phyloP scores from a whole-genome alignment of 2,329 filamentous ascomycete genomes.

The Botryotinia convoluta region DNA sequence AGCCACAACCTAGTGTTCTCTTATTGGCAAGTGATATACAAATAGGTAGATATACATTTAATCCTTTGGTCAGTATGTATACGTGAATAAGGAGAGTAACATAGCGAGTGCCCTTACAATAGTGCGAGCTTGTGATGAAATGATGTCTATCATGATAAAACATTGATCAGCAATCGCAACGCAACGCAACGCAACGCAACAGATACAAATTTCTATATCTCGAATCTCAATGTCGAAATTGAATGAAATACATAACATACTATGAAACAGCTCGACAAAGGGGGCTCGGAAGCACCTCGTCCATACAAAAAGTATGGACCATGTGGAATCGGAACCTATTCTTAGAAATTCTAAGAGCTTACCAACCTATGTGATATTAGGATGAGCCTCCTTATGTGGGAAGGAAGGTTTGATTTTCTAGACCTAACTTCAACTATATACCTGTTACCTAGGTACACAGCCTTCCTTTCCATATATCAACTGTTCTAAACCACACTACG shows the following conservation, averaged over 20 bases:
- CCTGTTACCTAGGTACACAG: background rate
- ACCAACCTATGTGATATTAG: background rate
- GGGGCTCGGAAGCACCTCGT: background rate
- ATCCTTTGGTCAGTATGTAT: no score
- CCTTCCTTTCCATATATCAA: background rate
- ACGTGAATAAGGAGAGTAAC: background rate
- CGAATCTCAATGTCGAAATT: background rate
- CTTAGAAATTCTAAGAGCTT: background rate
- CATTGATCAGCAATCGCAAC: no score
- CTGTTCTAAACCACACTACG: background rate
- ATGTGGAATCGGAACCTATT: background rate
- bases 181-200: background rate
- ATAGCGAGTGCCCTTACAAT: background rate
- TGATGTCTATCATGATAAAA: no score
- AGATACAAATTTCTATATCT: background rate
- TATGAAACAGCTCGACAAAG: background rate
- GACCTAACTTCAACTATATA: background rate
- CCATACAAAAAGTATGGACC: background rate
- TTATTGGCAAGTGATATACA: background rate
- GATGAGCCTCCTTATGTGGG: background rate
- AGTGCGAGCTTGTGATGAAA: background rate
- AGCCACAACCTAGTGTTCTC: background rate
- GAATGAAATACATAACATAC: no score
- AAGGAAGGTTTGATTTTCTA: background rate
- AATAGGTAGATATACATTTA: no score